Percentiles rank a stretch among this genome's conserved stretches.
These are phyloP conservation scores for Pelargonium cotyledonis DNA, from an alignment of 441 rosid species.

Conservation along the genomic window DNA sequence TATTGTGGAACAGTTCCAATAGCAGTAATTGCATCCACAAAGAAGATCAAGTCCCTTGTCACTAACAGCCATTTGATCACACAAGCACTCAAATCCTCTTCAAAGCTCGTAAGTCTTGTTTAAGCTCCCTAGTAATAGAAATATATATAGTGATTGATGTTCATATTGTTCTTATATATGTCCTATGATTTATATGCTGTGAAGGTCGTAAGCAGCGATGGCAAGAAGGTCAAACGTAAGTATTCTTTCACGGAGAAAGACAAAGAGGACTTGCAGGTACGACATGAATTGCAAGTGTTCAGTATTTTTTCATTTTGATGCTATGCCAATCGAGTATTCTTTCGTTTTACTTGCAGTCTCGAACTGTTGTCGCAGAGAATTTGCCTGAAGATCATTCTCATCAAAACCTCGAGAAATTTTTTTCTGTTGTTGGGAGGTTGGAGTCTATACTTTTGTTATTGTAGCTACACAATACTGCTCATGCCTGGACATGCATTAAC, in stretches of 20 bases:
- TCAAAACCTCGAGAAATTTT: conserved; percentile 68
- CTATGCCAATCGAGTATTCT: too few species aligned
- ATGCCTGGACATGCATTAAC: too few species aligned
- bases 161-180: conserved; percentile 6
- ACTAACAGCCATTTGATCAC: conserved; percentile 52
- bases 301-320: neutral
- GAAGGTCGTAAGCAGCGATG: conserved; percentile 69
- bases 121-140: too few species aligned
- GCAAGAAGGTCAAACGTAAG: conserved; percentile 69
- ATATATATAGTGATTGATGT: too few species aligned
- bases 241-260: conserved; percentile 75
- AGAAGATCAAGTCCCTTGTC: conserved; percentile 74
- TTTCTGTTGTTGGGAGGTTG: conserved; percentile 17
- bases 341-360: conserved; percentile 34
- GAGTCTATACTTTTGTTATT: too few species aligned
- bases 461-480: too few species aligned
- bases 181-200: conserved; percentile 3
- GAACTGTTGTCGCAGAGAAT: conserved; percentile 86
- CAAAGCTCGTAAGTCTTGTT: conserved; percentile 58
- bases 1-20: conserved; percentile 48
- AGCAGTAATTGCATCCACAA: conserved; percentile 64
- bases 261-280: conserved; percentile 78
- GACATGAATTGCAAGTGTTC: neutral
- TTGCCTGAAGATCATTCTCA: conserved; percentile 96
- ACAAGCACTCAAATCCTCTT: conserved; percentile 66